These are phyloP conservation scores for Liriodendron chinense DNA, from an alignment of 164 flowering plant genomes.

Conservation along the genomic window DNA sequence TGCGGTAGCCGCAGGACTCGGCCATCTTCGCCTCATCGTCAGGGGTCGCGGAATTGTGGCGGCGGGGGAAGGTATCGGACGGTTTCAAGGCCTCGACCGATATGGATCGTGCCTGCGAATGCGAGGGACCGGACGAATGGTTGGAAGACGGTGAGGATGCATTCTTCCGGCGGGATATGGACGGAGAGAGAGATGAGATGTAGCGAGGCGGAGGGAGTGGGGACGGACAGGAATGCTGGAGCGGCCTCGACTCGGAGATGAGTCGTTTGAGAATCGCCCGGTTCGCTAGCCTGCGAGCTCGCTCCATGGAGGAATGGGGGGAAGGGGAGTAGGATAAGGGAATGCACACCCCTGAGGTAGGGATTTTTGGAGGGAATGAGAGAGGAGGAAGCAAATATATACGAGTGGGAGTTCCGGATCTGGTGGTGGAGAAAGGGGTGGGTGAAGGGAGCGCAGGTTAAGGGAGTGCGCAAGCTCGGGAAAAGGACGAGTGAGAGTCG, in stretches of 20 bases:
- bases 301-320: slow-evolving; percentile 51
- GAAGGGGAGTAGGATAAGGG: not conserved
- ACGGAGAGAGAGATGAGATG: slow-evolving; percentile 20
- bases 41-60: slow-evolving; percentile 92
- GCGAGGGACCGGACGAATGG: not conserved
- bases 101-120: slow-evolving; percentile 42
- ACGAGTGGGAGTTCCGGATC: too few species aligned
- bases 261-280: slow-evolving; percentile 62
- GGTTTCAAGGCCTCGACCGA: slow-evolving; percentile 77
- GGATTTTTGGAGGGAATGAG: not conserved
- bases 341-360: not conserved
- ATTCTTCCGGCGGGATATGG: slow-evolving; percentile 21
- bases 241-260: slow-evolving; percentile 49
- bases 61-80: slow-evolving; percentile 89
- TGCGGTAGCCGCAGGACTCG: slow-evolving; percentile 51
- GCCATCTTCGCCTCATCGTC: slow-evolving; percentile 86
- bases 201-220: not conserved
- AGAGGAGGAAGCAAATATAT: not conserved
- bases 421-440: slow-evolving; percentile 24
- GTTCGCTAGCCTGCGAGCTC: slow-evolving; percentile 80
- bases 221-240: slow-evolving; percentile 3
- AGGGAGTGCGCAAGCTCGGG: not conserved
- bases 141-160: slow-evolving; percentile 12
- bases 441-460: slow-evolving; percentile 17
- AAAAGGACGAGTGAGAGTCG: not conserved